Evolutionary conservation across 345 rosid genomes (phyloP).

Genomic region (Capsella bursapastoris): DNA sequence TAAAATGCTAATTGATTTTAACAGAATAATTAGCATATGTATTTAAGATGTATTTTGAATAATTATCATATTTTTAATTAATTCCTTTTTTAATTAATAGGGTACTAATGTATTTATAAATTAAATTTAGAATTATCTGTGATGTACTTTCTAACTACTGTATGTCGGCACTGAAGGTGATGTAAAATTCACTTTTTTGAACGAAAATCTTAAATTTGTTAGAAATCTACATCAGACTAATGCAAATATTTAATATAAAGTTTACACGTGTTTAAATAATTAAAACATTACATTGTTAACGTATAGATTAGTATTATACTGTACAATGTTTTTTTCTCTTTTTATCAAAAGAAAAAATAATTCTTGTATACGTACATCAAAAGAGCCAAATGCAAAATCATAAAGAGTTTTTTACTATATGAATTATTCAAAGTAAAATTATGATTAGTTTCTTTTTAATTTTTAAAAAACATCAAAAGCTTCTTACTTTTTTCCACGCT

Average conservation of each 20-base stretch:
- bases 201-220: neutral
- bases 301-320: no score
- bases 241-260: no score
- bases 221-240: no score
- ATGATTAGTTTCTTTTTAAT: conserved; percentile 18
- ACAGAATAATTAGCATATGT: no score
- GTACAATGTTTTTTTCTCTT: no score
- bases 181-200: neutral
- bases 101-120: neutral
- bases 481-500: conserved; percentile 30
- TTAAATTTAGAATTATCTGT: neutral
- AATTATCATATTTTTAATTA: neutral
- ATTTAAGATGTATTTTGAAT: neutral
- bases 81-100: neutral
- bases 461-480: conserved; percentile 9
- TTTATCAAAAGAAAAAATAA: no score
- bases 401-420: neutral
- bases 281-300: neutral
- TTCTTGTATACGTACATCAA: neutral
- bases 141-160: neutral
- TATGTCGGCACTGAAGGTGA: neutral
- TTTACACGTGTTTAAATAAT: neutral
- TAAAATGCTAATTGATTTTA: no score
- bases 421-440: neutral
- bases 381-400: neutral